Conservation (phyloP, 176 grass and related monocot species). For the Phoenix dactylifera region DNA sequence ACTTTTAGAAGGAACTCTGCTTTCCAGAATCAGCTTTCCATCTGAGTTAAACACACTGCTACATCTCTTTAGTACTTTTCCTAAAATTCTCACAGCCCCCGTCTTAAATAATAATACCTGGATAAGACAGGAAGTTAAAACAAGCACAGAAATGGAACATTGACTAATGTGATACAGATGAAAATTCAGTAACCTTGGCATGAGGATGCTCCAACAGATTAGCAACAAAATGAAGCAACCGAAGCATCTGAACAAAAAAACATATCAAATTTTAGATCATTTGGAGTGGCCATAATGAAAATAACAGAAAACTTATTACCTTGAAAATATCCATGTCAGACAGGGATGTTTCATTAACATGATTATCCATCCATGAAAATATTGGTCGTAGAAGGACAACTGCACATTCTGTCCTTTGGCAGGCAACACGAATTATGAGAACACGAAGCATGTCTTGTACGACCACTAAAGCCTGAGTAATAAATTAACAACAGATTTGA, state of each 20-base stretch:
- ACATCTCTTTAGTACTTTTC: slow-evolving; percentile 51
- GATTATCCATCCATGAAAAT: slow-evolving; percentile 67
- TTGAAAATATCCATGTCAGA: slow-evolving; percentile 70
- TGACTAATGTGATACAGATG: background rate
- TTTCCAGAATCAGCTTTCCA: slow-evolving; percentile 31
- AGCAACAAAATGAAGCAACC: slow-evolving; percentile 77
- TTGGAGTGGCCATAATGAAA: too few relatives aligned
- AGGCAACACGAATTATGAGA: slow-evolving; percentile 74
- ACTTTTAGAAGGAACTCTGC: slow-evolving; percentile 20
- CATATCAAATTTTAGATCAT: background rate
- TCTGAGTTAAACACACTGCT: slow-evolving; percentile 24
- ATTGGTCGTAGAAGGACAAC: slow-evolving; percentile 73
- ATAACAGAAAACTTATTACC: slow-evolving; percentile 24
- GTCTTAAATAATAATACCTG: slow-evolving; percentile 74
- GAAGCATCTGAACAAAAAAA: slow-evolving; percentile 51
- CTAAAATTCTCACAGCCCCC: slow-evolving; percentile 42
- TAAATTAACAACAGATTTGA: background rate
- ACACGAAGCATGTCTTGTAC: slow-evolving; percentile 97
- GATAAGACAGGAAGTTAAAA: slow-evolving; percentile 25
- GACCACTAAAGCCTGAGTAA: slow-evolving; percentile 56
- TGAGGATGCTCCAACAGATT: slow-evolving; percentile 75
- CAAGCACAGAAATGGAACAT: slow-evolving; percentile 17
- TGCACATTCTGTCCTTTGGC: slow-evolving; percentile 69
- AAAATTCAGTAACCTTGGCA: slow-evolving; percentile 53
- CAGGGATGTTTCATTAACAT: slow-evolving; percentile 48